Conservation (phyloP, 2,329 filamentous ascomycete genomes). For the Paramyrothecium roridum region DNA sequence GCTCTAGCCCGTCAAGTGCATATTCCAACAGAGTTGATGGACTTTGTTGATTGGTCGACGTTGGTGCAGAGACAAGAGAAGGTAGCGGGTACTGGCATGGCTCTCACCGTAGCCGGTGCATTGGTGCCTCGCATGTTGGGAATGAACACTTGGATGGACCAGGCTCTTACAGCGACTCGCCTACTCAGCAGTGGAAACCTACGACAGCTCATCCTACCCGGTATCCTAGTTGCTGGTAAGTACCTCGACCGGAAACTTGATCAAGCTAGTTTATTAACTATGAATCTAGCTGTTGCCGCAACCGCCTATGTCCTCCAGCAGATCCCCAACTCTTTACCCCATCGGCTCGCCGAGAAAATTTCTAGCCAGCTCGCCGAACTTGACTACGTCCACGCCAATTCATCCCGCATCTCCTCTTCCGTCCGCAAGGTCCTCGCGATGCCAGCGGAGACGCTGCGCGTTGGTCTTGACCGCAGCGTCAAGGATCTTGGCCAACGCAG, state of each 20-base stretch:
- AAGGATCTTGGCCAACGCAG: conserved; percentile 77
- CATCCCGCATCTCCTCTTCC: conserved; percentile 76
- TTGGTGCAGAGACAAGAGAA: conserved; percentile 92
- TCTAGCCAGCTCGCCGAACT: conserved; percentile 73
- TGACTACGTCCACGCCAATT: conserved; percentile 91
- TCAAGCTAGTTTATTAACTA: conserved; percentile 12
- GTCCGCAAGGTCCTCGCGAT: conserved; percentile 86
- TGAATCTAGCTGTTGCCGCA: conserved; percentile 62
- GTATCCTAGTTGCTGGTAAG: conserved; percentile 75
- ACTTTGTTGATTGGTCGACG: conserved; percentile 87
- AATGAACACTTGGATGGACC: conserved; percentile 85
- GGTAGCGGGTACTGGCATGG: conserved; percentile 89
- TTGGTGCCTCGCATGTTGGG: conserved; percentile 79
- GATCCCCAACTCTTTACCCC: conserved; percentile 85
- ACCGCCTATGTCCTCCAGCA: conserved; percentile 79
- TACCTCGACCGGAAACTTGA: conserved; percentile 14
- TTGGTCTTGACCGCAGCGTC: conserved; percentile 78
- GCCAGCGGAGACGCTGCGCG: conserved; percentile 81
- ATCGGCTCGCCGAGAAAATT: conserved; percentile 81
- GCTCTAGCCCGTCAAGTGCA: conserved; percentile 80
- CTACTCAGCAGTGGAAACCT: conserved; percentile 79
- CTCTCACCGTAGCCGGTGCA: conserved; percentile 84
- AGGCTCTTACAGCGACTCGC: conserved; percentile 76
- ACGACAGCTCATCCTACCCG: conserved; percentile 76
- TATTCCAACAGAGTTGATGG: conserved; percentile 81